These are phyloP conservation scores for Rachicladosporium sp. DNA, from an alignment of 2,329 filamentous ascomycete species.

Conservation along the genomic window DNA sequence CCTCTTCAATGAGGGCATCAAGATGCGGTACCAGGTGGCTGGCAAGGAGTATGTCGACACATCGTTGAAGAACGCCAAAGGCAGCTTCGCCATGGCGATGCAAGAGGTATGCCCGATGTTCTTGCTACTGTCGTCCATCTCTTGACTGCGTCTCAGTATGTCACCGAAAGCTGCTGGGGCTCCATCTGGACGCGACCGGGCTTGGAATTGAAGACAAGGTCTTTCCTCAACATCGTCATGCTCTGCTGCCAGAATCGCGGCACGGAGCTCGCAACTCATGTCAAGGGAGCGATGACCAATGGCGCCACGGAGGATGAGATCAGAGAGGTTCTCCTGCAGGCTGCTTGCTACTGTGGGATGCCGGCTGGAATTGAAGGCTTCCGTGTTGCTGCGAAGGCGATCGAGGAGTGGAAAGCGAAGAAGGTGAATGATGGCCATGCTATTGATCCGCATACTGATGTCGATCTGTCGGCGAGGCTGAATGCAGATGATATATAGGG, in stretches of 20 bases:
- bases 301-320: conserved; percentile 51
- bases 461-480: neutral
- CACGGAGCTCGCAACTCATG: conserved; percentile 48
- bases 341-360: conserved; percentile 41
- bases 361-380: conserved; percentile 44
- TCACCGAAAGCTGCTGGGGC: conserved; percentile 55
- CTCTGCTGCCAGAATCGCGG: conserved; percentile 48
- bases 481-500: neutral
- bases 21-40: conserved; percentile 47
- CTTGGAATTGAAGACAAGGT: conserved; percentile 48
- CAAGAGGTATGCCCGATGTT: conserved; percentile 37
- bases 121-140: neutral
- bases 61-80: conserved; percentile 43
- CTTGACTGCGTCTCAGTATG: conserved; percentile 17
- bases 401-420: conserved; percentile 40
- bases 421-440: conserved; percentile 3
- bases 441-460: neutral
- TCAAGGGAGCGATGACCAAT: conserved; percentile 52
- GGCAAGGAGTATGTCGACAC: conserved; percentile 35
- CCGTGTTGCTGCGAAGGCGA: conserved; percentile 38
- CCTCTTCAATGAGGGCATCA: conserved; percentile 49
- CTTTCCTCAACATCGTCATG: conserved; percentile 53
- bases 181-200: conserved; percentile 52
- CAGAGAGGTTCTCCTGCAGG: conserved; percentile 44
- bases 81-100: conserved; percentile 47